Evolutionary conservation across 2,329 filamentous ascomycete genomes (phyloP).

Genomic region (Aspergillus melleus): DNA sequence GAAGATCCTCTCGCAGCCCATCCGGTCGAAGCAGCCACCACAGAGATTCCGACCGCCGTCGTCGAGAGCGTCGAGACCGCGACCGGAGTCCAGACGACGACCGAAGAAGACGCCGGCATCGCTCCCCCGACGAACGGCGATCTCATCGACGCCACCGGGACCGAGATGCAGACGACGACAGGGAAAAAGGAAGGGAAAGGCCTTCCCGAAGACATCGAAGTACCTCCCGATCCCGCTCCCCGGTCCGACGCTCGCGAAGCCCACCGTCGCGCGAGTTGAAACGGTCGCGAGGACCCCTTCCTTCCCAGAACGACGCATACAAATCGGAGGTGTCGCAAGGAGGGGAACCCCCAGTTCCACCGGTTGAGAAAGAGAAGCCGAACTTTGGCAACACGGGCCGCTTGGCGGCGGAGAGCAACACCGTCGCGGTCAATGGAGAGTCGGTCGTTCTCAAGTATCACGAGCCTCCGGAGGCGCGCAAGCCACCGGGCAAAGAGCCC

Average conservation of each 20-base stretch:
- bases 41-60: conserved; percentile 23
- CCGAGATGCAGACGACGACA: conserved; percentile 18
- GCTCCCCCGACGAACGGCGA: conserved; percentile 27
- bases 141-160: conserved; percentile 27
- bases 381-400: conserved; percentile 81
- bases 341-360: conserved; percentile 28
- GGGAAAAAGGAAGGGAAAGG: conserved; percentile 19
- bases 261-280: conserved; percentile 27
- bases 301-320: conserved; percentile 50
- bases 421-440: conserved; percentile 61
- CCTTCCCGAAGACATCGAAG: conserved; percentile 25
- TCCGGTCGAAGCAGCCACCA: conserved; percentile 20
- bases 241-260: conserved; percentile 26
- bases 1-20: conserved; percentile 29
- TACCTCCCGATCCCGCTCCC: conserved; percentile 30
- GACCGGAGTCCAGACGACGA: conserved; percentile 27
- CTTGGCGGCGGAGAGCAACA: conserved; percentile 85
- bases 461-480: conserved; percentile 89
- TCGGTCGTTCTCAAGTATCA: conserved; percentile 89
- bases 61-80: conserved; percentile 26
- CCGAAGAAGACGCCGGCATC: conserved; percentile 28
- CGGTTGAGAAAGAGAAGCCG: conserved; percentile 68
- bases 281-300: conserved; percentile 43
- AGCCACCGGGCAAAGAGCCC: conserved; percentile 71
- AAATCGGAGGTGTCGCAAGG: conserved; percentile 27